Percentiles rank a stretch among this genome's conserved stretches.
These are phyloP conservation scores for Mycosarcoma maydis DNA, from an alignment of 1,284 basidiomycete species.

Conservation along the genomic window DNA sequence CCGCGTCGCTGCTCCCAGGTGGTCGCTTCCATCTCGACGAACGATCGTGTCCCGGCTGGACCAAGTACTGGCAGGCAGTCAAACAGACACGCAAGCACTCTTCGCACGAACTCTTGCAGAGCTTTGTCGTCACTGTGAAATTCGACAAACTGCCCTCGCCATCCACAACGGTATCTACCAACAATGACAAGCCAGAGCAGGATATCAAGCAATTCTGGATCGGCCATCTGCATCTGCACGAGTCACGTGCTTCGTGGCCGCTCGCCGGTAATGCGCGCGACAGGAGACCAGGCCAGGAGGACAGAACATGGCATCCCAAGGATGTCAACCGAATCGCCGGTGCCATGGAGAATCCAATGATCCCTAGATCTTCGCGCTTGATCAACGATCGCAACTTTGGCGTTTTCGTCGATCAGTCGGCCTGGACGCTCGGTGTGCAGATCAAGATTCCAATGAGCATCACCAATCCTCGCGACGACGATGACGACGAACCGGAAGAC, in stretches of 20 bases:
- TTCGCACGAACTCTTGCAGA: conserved; percentile 23
- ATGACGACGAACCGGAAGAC: conserved; percentile 12
- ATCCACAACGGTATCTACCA: not conserved
- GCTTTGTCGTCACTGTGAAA: conserved; percentile 36
- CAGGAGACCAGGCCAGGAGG: conserved; percentile 21
- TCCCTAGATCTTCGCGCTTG: conserved; percentile 35
- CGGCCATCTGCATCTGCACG: conserved; percentile 38
- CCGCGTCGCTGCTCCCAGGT: conserved; percentile 24
- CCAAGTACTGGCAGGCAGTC: conserved; percentile 24
- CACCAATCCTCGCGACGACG: conserved; percentile 37
- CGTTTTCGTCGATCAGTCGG: conserved; percentile 42
- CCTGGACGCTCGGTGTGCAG: conserved; percentile 46
- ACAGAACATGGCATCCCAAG: conserved; percentile 37
- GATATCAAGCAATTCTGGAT: conserved; percentile 48
- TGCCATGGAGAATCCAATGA: conserved; percentile 52
- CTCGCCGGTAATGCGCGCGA: conserved; percentile 44
- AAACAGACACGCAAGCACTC: conserved; percentile 10
- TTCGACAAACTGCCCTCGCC: conserved; percentile 8
- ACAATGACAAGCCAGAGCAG: not conserved
- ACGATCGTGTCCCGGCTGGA: conserved; percentile 40
- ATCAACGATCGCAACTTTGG: conserved; percentile 35
- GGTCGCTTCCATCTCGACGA: conserved; percentile 36
- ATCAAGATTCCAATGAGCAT: conserved; percentile 39
- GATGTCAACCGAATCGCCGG: conserved; percentile 52
- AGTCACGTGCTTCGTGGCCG: conserved; percentile 52